Evolutionary conservation across 768 basidiomycete genomes (phyloP).

Genomic region (Suillus lakei): DNA sequence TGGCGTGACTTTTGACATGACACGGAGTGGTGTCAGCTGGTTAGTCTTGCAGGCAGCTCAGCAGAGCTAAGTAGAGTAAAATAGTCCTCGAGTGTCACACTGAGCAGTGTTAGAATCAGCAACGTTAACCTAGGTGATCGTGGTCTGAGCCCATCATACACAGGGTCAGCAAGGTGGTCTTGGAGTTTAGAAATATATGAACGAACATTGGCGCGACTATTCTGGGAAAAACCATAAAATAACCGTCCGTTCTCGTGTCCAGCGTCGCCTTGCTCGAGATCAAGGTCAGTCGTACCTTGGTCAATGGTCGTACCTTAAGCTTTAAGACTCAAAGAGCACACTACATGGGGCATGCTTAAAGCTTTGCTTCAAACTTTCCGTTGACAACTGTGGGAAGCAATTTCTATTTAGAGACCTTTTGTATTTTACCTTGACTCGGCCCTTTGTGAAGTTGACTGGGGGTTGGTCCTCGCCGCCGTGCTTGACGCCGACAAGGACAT

Average conservation of each 20-base stretch:
- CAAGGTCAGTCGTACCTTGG: not conserved
- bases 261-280: not conserved
- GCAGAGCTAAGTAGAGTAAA: not conserved
- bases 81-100: not conserved
- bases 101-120: not conserved
- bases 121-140: not conserved
- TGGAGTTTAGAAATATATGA: not conserved
- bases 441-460: not conserved
- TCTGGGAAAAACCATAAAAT: not conserved
- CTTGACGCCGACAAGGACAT: conserved; percentile 21
- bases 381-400: conserved; percentile 1
- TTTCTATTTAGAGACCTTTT: not conserved
- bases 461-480: conserved; percentile 21
- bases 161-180: not conserved
- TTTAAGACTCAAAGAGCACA: not conserved
- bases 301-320: not conserved
- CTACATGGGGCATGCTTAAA: conserved; percentile 1
- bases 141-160: not conserved
- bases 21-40: not conserved
- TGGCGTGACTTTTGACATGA: conserved; percentile 17
- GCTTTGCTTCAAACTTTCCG: not conserved
- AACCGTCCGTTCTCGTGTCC: not conserved
- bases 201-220: conserved; percentile 4
- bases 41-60: not conserved
- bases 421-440: not conserved